phyloP scores from a whole-genome alignment of 441 rosid genomes.

The Erodium trifolium region DNA sequence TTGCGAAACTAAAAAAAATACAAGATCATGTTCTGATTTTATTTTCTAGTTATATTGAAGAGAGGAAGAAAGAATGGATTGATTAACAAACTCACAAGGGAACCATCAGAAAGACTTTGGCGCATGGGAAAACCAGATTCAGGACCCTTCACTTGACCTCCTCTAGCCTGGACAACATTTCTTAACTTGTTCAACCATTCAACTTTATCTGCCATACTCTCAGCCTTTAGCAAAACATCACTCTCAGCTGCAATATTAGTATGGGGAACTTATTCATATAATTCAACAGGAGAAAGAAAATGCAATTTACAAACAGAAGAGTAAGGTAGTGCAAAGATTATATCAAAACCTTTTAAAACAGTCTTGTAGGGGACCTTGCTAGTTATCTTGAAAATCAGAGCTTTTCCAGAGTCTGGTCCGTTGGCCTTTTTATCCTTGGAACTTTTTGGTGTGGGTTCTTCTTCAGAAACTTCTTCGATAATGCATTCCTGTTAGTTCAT shows the following conservation, averaged over 20 bases:
- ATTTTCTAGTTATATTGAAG: neutral
- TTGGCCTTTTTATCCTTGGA: slow-evolving; percentile 85
- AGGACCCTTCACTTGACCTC: slow-evolving; percentile 50
- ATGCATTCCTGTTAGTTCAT: slow-evolving; percentile 61
- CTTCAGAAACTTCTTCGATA: slow-evolving; percentile 72
- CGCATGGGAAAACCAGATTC: slow-evolving; percentile 54
- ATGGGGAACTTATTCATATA: slow-evolving; percentile 10
- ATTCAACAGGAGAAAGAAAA: slow-evolving; percentile 6
- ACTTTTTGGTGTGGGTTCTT: slow-evolving; percentile 61
- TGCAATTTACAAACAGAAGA: neutral
- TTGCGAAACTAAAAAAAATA: slow-evolving; percentile 2
- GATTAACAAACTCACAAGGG: slow-evolving; percentile 62
- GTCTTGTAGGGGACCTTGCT: slow-evolving; percentile 90
- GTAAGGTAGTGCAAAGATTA: slow-evolving; percentile 9
- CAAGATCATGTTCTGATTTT: neutral
- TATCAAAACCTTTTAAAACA: slow-evolving; percentile 67
- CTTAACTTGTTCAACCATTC: slow-evolving; percentile 61
- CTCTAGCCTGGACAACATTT: slow-evolving; percentile 56
- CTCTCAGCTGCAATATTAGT: slow-evolving; percentile 66
- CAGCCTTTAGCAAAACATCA: slow-evolving; percentile 78
- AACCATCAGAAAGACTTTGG: slow-evolving; percentile 96
- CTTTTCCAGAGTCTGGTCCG: slow-evolving; percentile 67
- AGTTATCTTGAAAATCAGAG: slow-evolving; percentile 68
- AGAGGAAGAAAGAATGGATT: slow-evolving; percentile 11
- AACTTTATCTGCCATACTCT: slow-evolving; percentile 66